A percentile compares a stretch with the other conserved stretches of the same genome.
Conservation (phyloP, 805 yeast genomes). For the Candida arabinofermentans region DNA sequence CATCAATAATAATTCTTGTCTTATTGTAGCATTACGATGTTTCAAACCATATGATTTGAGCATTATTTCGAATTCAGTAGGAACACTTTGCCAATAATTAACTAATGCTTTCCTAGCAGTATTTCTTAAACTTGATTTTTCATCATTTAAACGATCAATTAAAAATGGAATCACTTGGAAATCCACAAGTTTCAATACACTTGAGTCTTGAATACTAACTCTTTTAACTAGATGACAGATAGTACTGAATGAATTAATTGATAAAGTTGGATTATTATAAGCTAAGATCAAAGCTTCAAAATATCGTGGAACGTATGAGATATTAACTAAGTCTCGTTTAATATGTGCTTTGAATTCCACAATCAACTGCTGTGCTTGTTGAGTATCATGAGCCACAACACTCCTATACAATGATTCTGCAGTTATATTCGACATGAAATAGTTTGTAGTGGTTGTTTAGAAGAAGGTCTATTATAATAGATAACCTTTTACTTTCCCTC, state of each 20-base stretch:
- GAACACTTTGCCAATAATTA: conserved; percentile 52
- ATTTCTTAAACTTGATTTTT: conserved; percentile 32
- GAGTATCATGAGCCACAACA: conserved; percentile 18
- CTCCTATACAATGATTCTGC: conserved; percentile 26
- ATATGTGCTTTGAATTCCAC: conserved; percentile 46
- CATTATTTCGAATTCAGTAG: conserved; percentile 42
- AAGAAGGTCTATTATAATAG: too few species aligned
- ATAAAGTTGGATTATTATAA: conserved; percentile 34
- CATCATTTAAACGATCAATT: conserved; percentile 42
- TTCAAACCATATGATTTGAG: conserved; percentile 42
- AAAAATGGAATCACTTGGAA: conserved; percentile 48
- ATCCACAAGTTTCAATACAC: conserved; percentile 38
- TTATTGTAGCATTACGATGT: conserved; percentile 34
- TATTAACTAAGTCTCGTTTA: conserved; percentile 50
- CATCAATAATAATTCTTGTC: conserved; percentile 43
- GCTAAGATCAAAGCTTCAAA: conserved; percentile 47
- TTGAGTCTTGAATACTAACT: conserved; percentile 52
- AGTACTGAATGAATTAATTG: conserved; percentile 46
- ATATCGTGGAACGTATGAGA: conserved; percentile 45
- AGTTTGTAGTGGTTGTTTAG: too few species aligned
- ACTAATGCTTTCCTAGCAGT: conserved; percentile 49
- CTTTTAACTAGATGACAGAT: conserved; percentile 55
- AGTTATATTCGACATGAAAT: conserved; percentile 19
- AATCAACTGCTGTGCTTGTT: conserved; percentile 22
- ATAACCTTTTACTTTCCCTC: too few species aligned